Base-by-base conservation (phyloP, 306 rosid species). In the Vicia villosa region DNA sequence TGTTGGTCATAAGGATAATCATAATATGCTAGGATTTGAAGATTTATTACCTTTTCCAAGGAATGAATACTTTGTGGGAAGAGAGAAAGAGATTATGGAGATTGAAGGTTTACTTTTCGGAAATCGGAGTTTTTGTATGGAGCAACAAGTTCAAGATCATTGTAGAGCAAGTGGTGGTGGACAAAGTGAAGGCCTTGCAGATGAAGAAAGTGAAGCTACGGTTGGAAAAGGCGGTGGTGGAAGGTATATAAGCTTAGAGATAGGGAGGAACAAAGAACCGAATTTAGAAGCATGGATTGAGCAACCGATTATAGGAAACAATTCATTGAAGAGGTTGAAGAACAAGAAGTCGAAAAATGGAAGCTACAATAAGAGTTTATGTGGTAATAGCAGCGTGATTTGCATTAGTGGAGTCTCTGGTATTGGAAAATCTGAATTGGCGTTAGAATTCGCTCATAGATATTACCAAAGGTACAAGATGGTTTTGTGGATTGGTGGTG, bases 401-500 rank as follows among this genome's bases (percentile, higher is more conserved):
- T 89, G 96, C 84, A 79, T 92, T 30, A 87, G 77, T 77, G 98
- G 98, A 58, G 83, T 75, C 55, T 83, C 92, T 8, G 98, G 98
- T 3, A 80, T 84, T 70, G 96, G 98, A 20, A 92, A 92, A 79
- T 87, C 96, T 8, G 98, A 92, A 75, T 77, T 92, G 41, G 92
- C 91, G 0, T 74, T 89, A 38, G 98, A 92, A 58, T 92, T 84
- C 63, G 91, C 95, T 63, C 80, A 89, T 32, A 82, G 88, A 74
- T 86, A 84, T 52, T 68, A 80, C 52, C 96, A 87, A 67, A 83
- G 89, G 68, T 92, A 92, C 68, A 89, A 85, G 79, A 88, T 85
- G 95, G 92, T 92, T 10, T 68, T 92, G 83, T 92, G 98, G 98
- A 84, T 89, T 40, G 89, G 92, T 59, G 98, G 98, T 36, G 96